Base-by-base conservation (phyloP, 2,329 filamentous ascomycete genomes). In the Fusarium veterinarium region DNA sequence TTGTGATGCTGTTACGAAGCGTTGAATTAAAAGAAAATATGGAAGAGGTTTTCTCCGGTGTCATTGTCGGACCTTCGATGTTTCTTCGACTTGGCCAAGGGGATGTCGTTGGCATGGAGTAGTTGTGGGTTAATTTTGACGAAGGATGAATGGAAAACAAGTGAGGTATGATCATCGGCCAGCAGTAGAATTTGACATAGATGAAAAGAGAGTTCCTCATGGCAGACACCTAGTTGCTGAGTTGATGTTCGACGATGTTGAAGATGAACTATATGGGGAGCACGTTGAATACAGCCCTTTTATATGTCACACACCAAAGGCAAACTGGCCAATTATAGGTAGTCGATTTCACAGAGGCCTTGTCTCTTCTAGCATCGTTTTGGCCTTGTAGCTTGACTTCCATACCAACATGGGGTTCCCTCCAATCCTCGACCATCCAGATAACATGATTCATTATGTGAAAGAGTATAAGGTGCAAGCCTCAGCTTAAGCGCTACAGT, bases 401-500 rank as follows among this genome's bases (percentile, higher is more conserved):
- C 19, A 4, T 40, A 2, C 23, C 33, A n/a, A 17, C 9, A 30
- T n/a, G 7, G 16, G 25, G 2, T n/a, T 30, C 35, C 12, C 10
- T 30, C 23, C 1, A 13, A 20, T 7, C 13, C 7, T 10, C 16
- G 2, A 23, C 7, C 7, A 12, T n/a, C 3, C 14, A 17, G 1
- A 13, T 20, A n/a, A 28, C 19, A 40, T 28, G 10, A 2, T 38
- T 6, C 2, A 17, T 5, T 38, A 10, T 30, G 1, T 6, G 33
- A 38, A 25, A 16, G 19, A 11, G 6, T 52, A 52, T 9, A 16
- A 37, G 20, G 10, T 1, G 10, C 11, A 25, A 11, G 8, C 12
- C 16, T 14, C 17, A 7, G 48, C n/a, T 19, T 23, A 35, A 4
- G 16, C 2, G 12, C 30, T 6, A 0, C 8, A 30, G 96, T 99